Conservation (phyloP, 208 protist species). For the Leishmania gerbilli region DNA sequence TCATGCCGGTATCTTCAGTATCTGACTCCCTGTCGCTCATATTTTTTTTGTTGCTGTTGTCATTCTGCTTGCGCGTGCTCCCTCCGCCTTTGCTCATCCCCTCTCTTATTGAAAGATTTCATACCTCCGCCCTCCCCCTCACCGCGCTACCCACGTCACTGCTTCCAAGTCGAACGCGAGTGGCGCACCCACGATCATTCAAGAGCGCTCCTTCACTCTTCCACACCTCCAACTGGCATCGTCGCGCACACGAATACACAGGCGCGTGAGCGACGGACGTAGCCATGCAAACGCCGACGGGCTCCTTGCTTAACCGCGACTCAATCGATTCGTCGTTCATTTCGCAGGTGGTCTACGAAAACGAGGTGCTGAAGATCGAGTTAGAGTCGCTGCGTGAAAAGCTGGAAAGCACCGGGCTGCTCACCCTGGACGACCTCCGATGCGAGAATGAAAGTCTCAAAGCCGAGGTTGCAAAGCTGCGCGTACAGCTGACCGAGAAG, state of each 20-base stretch:
- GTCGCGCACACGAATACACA: not conserved
- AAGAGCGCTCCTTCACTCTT: not conserved
- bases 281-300: constrained; percentile 39
- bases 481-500: constrained; percentile 55
- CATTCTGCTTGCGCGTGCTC: not conserved
- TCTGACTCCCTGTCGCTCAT: not conserved
- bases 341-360: constrained; percentile 53
- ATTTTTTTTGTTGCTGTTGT: not conserved
- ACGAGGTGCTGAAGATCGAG: constrained; percentile 68
- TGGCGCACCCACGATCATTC: not conserved
- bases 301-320: constrained; percentile 40
- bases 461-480: constrained; percentile 20
- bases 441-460: constrained; percentile 38
- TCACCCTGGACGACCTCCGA: constrained; percentile 29
- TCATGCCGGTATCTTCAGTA: not conserved
- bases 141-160: not conserved
- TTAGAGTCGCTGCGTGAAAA: constrained; percentile 32
- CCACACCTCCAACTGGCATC: not conserved
- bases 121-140: not conserved
- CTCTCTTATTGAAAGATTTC: not conserved
- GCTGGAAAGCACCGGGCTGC: constrained; percentile 38
- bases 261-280: not conserved
- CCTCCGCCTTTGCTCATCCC: not conserved
- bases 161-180: not conserved
- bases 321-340: constrained; percentile 14